phyloP scores from a whole-genome alignment of 2,329 filamentous ascomycete genomes.

The Fusarium sp. region DNA sequence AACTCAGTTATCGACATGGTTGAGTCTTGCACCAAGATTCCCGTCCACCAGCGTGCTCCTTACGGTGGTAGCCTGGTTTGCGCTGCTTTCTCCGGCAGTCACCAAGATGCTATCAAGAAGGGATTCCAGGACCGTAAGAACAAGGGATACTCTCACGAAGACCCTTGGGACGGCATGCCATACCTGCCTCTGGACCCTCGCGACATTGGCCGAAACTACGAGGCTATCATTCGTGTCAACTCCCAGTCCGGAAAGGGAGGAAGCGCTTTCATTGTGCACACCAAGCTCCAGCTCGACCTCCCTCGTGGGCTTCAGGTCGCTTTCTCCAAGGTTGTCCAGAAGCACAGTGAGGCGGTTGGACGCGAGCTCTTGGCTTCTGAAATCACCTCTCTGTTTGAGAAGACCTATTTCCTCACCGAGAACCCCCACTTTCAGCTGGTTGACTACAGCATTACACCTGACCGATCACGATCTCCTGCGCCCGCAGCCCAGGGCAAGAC shows the following conservation, averaged over 20 bases:
- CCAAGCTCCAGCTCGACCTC: constrained; percentile 89
- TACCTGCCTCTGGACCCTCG: constrained; percentile 93
- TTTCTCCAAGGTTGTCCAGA: constrained; percentile 89
- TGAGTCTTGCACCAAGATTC: constrained; percentile 94
- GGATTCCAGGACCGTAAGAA: constrained; percentile 79
- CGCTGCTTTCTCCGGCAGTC: constrained; percentile 89
- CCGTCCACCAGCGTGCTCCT: constrained; percentile 87
- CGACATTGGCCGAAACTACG: constrained; percentile 96
- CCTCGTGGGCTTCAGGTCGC: constrained; percentile 92
- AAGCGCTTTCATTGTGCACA: constrained; percentile 92
- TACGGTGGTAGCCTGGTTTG: constrained; percentile 92
- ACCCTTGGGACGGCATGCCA: constrained; percentile 80
- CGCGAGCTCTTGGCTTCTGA: constrained; percentile 87
- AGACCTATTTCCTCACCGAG: constrained; percentile 84
- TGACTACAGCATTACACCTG: constrained; percentile 91
- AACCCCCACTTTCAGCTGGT: constrained; percentile 88
- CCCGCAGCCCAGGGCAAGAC: constrained; percentile 77
- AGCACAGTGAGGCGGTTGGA: constrained; percentile 80
- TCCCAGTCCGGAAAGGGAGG: constrained; percentile 96
- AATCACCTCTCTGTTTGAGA: constrained; percentile 88
- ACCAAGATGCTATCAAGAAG: constrained; percentile 98
- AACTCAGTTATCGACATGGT: constrained; percentile 87
- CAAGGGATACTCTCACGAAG: constrained; percentile 69
- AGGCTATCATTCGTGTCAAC: constrained; percentile 97
- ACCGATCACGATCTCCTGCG: constrained; percentile 80